Evolutionary conservation across 1,284 basidiomycete species (phyloP).

Genomic region (Kalmanozyma brasiliensis): DNA sequence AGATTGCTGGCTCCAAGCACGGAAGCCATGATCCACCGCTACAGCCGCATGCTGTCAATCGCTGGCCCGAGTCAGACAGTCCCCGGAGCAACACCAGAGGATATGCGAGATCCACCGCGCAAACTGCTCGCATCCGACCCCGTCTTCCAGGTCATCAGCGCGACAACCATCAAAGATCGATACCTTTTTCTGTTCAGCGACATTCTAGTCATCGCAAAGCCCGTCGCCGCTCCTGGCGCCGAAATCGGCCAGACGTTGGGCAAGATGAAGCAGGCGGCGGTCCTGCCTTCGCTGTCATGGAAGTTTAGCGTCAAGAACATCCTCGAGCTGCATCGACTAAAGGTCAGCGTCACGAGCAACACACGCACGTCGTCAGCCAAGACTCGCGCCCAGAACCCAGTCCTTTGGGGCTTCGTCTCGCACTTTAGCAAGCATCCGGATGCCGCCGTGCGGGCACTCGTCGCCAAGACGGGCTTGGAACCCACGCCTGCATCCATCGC

Average conservation of each 20-base stretch:
- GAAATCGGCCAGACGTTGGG: slow-evolving; percentile 73
- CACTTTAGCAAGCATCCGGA: slow-evolving; percentile 73
- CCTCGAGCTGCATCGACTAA: slow-evolving; percentile 47
- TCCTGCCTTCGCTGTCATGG: slow-evolving; percentile 49
- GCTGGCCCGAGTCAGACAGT: slow-evolving; percentile 10
- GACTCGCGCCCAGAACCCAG: slow-evolving; percentile 41
- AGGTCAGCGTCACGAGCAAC: slow-evolving; percentile 45
- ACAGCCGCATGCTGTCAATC: slow-evolving; percentile 52
- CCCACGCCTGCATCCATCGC: slow-evolving; percentile 74
- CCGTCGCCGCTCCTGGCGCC: slow-evolving; percentile 72
- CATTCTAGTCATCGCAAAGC: slow-evolving; percentile 81
- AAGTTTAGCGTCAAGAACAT: slow-evolving; percentile 58
- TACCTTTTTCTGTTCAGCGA: slow-evolving; percentile 96
- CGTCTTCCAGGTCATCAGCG: slow-evolving; percentile 91
- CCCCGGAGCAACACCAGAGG: slow-evolving; percentile 25
- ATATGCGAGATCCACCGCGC: slow-evolving; percentile 79
- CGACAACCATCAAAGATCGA: slow-evolving; percentile 92
- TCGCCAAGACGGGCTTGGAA: slow-evolving; percentile 54
- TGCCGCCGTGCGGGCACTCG: slow-evolving; percentile 59
- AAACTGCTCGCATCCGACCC: slow-evolving; percentile 84
- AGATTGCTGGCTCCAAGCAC: slow-evolving; percentile 45
- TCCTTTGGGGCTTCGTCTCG: slow-evolving; percentile 74
- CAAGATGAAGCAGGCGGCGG: slow-evolving; percentile 36
- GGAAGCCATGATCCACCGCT: slow-evolving; percentile 55
- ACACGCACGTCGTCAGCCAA: slow-evolving; percentile 29